Conservation (phyloP, 306 rosid species). For the Lathyrus oleraceus region DNA sequence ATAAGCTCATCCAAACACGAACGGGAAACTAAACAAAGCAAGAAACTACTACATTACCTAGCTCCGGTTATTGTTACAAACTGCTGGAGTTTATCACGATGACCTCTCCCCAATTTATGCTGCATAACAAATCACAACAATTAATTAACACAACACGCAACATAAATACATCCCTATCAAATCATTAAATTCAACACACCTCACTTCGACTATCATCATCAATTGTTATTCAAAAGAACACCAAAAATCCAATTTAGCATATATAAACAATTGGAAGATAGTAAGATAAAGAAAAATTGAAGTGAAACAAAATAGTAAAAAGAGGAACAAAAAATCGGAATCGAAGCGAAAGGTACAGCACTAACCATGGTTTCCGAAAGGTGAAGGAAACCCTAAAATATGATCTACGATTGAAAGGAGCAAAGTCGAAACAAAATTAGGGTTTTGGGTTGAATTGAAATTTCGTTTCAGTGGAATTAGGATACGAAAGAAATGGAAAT, state of each 20-base stretch:
- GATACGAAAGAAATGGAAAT: not conserved
- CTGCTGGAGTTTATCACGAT: constrained; percentile 96
- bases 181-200: constrained; percentile 8
- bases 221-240: constrained; percentile 8
- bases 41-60: constrained; percentile 51
- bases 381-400: constrained; percentile 15
- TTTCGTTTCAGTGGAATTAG: constrained; percentile 7
- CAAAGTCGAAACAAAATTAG: constrained; percentile 12
- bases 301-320: not conserved
- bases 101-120: constrained; percentile 91
- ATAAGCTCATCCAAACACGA: too few species aligned
- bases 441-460: constrained; percentile 33
- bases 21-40: not conserved
- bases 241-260: not conserved
- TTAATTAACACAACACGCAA: constrained; percentile 6
- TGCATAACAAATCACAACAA: constrained; percentile 44
- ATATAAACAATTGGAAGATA: not conserved
- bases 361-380: constrained; percentile 31
- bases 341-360: constrained; percentile 13
- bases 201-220: constrained; percentile 2
- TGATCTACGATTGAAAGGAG: constrained; percentile 2
- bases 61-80: constrained; percentile 90
- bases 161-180: not conserved
- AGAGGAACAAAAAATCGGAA: not conserved
- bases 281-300: not conserved